These are phyloP conservation scores for Epichloe uncinata DNA, from an alignment of 2,329 filamentous ascomycete species.

Conservation along the genomic window DNA sequence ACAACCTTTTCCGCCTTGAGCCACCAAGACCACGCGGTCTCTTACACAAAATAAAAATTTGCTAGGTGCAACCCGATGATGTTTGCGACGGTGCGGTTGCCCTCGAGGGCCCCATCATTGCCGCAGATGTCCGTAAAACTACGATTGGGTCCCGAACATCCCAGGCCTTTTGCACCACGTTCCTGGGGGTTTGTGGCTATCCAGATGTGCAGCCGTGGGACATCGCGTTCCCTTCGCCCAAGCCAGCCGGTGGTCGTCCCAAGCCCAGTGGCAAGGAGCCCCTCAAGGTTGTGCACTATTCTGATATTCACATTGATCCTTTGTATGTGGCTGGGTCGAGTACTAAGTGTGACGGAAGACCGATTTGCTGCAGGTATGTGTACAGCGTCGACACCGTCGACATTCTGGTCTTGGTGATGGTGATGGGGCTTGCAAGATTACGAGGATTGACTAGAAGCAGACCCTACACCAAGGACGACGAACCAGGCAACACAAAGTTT, in stretches of 20 bases:
- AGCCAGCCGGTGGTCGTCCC: slow-evolving; percentile 24
- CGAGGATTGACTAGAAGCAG: slow-evolving; percentile 13
- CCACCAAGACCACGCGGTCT: neutral
- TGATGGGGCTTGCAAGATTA: neutral
- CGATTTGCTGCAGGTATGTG: slow-evolving; percentile 41
- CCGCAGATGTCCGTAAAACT: slow-evolving; percentile 33
- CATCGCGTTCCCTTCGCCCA: slow-evolving; percentile 30
- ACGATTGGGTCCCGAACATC: slow-evolving; percentile 34
- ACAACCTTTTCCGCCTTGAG: neutral
- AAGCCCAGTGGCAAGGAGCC: slow-evolving; percentile 30
- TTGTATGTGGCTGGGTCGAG: slow-evolving; percentile 39
- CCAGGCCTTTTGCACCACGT: slow-evolving; percentile 35
- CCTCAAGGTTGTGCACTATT: slow-evolving; percentile 44
- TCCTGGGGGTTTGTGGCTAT: slow-evolving; percentile 37
- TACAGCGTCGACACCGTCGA: too few relatives aligned
- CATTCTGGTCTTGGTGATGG: too few relatives aligned
- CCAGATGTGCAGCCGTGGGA: slow-evolving; percentile 30
- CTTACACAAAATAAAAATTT: neutral
- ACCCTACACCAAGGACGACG: slow-evolving; percentile 31
- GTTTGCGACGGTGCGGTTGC: slow-evolving; percentile 40
- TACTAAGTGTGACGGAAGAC: slow-evolving; percentile 38
- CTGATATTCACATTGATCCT: slow-evolving; percentile 46
- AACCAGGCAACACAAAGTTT: slow-evolving; percentile 31
- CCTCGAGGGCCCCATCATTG: slow-evolving; percentile 39
- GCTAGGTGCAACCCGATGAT: slow-evolving; percentile 37